Evolutionary conservation across 768 basidiomycete genomes (phyloP), one percentile per base, ranked within the genome.

Genomic region (Leccinum olivaceopallidum): DNA sequence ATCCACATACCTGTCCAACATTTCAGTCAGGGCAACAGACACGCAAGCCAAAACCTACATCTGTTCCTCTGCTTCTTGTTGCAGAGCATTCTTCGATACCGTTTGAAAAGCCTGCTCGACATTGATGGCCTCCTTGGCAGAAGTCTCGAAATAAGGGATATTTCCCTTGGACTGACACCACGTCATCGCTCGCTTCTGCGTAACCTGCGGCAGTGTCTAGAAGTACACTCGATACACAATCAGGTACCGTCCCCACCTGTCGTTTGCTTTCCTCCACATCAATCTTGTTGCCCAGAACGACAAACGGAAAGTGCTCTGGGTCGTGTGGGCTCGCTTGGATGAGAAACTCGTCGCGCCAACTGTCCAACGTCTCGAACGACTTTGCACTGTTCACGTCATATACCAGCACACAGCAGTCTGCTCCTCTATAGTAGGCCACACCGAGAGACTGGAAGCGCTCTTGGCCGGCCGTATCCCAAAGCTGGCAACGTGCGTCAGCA

Each of bases 131-230:
- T 99, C 97, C 78, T 99, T 99, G 44, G 97, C 97, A 9, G 97
- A 99, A 6, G 97, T 98, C 80, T 99, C 97, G 74, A 98, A 99
- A 79, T 98, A 99, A 30, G 97, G 97, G 65, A 99, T 98, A 77
- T 98, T 98, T 73, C 96, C 96, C 80, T 98, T 98, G 60, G 95
- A 90, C 70, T 98, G 95, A 75, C 97, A 99, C 97, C 97, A 99
- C 5, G 96, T 94, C 95, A 98, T 98, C 18, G 97, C 96, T 48
- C 96, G 91, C 75, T 99, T 99, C 88, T 99, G 96, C 9, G 94
- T 94, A 28, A 99, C 95, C 95, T 96, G 67, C 18, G 53, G 26
- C 32, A 28, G 47, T 56, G 28, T 66, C 50, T 62, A 16, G 28
- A 24, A 5, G 37, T 2, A 48, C 34, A 44, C 59, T 14, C 22